Percentiles rank a stretch among this genome's conserved stretches.
Conservation (phyloP, 352 stramenopile species). For the Thalassiosira pacifica region DNA sequence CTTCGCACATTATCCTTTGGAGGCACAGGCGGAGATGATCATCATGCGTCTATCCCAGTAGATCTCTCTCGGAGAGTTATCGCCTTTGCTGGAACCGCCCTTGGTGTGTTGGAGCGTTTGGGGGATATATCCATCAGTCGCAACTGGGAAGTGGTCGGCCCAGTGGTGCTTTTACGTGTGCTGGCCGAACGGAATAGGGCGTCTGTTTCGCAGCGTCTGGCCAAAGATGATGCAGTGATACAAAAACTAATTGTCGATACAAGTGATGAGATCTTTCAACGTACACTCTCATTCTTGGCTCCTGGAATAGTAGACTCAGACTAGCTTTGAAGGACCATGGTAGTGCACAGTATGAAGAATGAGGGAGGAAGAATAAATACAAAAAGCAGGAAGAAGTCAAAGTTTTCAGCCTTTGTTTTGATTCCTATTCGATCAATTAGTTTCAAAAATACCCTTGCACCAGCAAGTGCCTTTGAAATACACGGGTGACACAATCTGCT, state of each 20-base stretch:
- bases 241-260: neutral
- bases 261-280: neutral
- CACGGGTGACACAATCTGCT: too few species aligned
- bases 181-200: neutral
- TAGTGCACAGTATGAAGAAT: too few species aligned
- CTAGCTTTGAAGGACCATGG: neutral
- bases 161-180: neutral
- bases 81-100: neutral
- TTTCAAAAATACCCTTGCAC: too few species aligned
- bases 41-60: neutral
- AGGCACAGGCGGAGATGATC: neutral
- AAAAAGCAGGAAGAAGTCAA: too few species aligned
- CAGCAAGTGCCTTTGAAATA: too few species aligned
- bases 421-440: too few species aligned
- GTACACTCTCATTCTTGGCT: neutral
- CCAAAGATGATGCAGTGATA: neutral
- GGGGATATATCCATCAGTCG: neutral
- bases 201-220: neutral
- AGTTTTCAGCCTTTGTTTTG: too few species aligned
- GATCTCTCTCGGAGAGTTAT: neutral
- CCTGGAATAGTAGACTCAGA: neutral
- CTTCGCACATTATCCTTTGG: conserved; percentile 6
- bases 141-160: neutral
- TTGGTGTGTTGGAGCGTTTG: neutral
- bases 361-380: too few species aligned